phyloP scores from a whole-genome alignment of 768 basidiomycete species.

The Panaeolus papilionaceus region DNA sequence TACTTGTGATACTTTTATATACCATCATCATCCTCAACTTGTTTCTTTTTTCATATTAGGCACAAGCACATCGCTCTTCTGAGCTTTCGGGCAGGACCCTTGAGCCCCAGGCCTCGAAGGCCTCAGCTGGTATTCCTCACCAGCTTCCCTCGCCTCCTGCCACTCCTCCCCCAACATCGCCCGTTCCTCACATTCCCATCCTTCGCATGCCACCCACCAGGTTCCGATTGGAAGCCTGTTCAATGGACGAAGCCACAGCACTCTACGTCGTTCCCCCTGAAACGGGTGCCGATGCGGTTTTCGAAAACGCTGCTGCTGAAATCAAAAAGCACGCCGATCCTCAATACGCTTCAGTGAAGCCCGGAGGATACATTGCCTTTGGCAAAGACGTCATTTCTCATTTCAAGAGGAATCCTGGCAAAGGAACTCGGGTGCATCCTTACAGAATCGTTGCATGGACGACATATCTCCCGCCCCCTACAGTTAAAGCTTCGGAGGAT shows the following conservation, averaged over 20 bases:
- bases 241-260: slow-evolving; percentile 60
- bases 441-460: slow-evolving; percentile 40
- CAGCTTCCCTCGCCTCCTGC: slow-evolving; percentile 29
- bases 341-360: slow-evolving; percentile 2
- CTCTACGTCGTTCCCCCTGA: slow-evolving; percentile 51
- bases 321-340: slow-evolving; percentile 7
- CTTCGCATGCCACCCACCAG: slow-evolving; percentile 28
- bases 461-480: not conserved
- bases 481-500: not conserved
- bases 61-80: not conserved
- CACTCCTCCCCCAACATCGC: slow-evolving; percentile 27
- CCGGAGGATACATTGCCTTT: slow-evolving; percentile 7
- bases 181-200: slow-evolving; percentile 21
- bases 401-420: slow-evolving; percentile 42
- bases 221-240: slow-evolving; percentile 53
- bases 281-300: not conserved
- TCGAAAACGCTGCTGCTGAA: slow-evolving; percentile 6
- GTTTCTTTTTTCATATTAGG: not conserved
- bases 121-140: slow-evolving; percentile 30
- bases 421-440: slow-evolving; percentile 59
- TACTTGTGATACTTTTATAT: not conserved
- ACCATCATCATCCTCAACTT: not conserved
- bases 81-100: not conserved
- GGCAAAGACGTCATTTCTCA: slow-evolving; percentile 23
- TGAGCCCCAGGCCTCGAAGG: not conserved